phyloP scores from a whole-genome alignment of 441 rosid species.

The Populus hybrid region DNA sequence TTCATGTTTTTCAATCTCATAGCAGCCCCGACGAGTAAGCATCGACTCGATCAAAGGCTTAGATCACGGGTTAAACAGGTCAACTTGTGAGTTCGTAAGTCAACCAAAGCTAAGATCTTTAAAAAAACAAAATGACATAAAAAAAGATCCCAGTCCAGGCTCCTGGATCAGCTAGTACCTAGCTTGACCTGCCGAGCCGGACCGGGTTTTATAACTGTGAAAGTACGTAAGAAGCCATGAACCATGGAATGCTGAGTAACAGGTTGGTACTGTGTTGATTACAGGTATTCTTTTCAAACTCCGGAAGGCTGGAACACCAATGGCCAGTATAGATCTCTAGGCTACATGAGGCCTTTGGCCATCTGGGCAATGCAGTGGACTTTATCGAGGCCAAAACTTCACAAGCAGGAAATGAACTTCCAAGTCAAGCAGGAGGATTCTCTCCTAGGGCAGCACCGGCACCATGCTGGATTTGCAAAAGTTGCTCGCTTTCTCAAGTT shows the following conservation, averaged over 20 bases:
- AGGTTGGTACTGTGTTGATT: neutral
- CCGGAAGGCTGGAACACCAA: constrained; percentile 77
- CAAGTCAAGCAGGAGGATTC: constrained; percentile 29
- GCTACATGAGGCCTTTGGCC: constrained; percentile 88
- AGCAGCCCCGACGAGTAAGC: neutral
- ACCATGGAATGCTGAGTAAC: too few relatives aligned
- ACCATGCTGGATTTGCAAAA: constrained; percentile 51
- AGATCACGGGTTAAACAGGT: too few relatives aligned
- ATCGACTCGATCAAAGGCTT: neutral
- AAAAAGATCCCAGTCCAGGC: too few relatives aligned
- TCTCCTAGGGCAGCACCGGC: constrained; percentile 15
- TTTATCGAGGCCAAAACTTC: constrained; percentile 37
- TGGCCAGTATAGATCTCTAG: constrained; percentile 58
- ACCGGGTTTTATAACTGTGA: too few relatives aligned
- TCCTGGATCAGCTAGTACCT: too few relatives aligned
- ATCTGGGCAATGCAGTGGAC: constrained; percentile 99
- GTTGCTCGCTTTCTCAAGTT: constrained; percentile 63
- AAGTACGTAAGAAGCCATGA: too few relatives aligned
- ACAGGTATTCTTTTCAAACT: constrained; percentile 80
- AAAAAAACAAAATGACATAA: too few relatives aligned
- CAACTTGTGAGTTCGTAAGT: too few relatives aligned
- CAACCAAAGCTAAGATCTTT: too few relatives aligned
- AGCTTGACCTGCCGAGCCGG: too few relatives aligned
- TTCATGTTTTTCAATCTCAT: neutral
- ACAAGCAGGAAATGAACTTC: constrained; percentile 15